Conservation (phyloP, 768 basidiomycete species). For the Termitomyces eurrhizus region DNA sequence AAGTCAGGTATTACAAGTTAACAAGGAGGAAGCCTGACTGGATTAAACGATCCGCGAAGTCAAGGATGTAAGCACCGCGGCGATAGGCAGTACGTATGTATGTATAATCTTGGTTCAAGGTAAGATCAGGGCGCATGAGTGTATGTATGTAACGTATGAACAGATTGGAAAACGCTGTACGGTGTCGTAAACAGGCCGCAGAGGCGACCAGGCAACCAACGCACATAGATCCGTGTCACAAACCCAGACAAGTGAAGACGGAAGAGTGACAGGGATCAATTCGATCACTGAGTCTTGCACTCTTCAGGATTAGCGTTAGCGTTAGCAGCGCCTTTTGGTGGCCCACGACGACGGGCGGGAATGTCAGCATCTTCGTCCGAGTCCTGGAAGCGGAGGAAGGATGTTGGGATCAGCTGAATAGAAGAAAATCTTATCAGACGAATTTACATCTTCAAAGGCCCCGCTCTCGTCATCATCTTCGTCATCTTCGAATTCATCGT, state of each 20-base stretch:
- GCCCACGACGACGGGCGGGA: conserved; percentile 53
- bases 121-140: neutral
- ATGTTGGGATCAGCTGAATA: conserved; percentile 2
- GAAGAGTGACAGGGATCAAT: neutral
- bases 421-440: conserved; percentile 3
- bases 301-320: conserved; percentile 72
- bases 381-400: conserved; percentile 36
- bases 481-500: conserved; percentile 58
- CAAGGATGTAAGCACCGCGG: conserved; percentile 3
- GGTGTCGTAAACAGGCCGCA: neutral
- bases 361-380: conserved; percentile 69
- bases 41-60: conserved; percentile 6
- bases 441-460: conserved; percentile 51
- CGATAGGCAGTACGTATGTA: conserved; percentile 1
- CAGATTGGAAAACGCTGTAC: neutral
- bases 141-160: conserved; percentile 2
- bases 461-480: conserved; percentile 34
- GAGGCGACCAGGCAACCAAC: neutral
- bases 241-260: neutral
- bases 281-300: conserved; percentile 81
- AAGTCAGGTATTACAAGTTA: conserved; percentile 3
- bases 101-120: neutral
- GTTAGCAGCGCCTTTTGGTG: conserved; percentile 50
- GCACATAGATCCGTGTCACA: neutral
- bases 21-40: neutral